Evolutionary conservation across 768 basidiomycete species (phyloP).

Genomic region (Amanita subjunquillea): DNA sequence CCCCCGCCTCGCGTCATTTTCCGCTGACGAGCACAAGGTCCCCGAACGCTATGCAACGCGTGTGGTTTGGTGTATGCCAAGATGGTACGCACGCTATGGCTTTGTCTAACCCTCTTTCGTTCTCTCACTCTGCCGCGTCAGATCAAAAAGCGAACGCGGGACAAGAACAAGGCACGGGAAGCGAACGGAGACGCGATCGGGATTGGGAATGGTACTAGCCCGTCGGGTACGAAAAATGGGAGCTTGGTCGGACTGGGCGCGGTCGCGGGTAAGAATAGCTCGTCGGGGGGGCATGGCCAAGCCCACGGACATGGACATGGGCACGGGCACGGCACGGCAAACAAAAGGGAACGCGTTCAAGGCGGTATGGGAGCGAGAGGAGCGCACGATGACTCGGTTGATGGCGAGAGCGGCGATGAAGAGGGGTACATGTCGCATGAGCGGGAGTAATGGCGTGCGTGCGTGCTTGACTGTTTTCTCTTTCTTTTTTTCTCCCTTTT

Average conservation of each 20-base stretch:
- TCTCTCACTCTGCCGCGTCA: slow-evolving; percentile 2
- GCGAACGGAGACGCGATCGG: slow-evolving; percentile 3
- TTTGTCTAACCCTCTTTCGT: not conserved
- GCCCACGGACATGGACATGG: not conserved
- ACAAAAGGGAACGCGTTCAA: too few species aligned
- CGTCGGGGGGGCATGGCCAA: not conserved
- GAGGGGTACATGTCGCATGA: slow-evolving; percentile 19
- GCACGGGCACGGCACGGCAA: too few species aligned
- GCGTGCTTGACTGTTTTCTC: not conserved
- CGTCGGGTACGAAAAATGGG: not conserved
- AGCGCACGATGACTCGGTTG: slow-evolving; percentile 11
- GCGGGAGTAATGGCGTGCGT: not conserved
- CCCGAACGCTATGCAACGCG: slow-evolving; percentile 77
- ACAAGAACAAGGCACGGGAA: slow-evolving; percentile 12
- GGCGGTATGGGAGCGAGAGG: not conserved
- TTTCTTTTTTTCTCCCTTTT: not conserved
- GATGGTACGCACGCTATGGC: slow-evolving; percentile 37
- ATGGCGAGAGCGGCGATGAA: slow-evolving; percentile 16
- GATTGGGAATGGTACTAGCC: not conserved
- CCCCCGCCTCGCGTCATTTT: slow-evolving; percentile 10
- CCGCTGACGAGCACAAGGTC: slow-evolving; percentile 33
- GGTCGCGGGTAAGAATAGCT: not conserved
- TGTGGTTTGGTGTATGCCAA: slow-evolving; percentile 85
- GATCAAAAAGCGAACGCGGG: slow-evolving; percentile 26
- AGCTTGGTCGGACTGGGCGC: not conserved